Conservation (phyloP, 2,329 filamentous ascomycete genomes). For the Penicillium sp. region DNA sequence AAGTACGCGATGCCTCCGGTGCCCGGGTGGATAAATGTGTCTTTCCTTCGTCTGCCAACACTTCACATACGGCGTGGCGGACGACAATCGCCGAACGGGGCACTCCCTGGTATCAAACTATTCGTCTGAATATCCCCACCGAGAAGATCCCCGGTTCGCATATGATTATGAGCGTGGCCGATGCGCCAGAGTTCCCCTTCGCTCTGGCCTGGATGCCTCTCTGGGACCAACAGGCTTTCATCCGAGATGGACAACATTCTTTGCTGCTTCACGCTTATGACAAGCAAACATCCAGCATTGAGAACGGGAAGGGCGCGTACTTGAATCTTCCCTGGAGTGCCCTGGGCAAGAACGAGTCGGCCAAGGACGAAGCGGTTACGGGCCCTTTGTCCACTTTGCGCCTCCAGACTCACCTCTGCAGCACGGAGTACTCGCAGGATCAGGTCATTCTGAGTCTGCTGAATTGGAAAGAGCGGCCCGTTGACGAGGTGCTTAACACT, state of each 20-base stretch:
- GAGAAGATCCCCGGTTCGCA: constrained; percentile 81
- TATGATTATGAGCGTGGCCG: constrained; percentile 84
- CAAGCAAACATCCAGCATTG: constrained; percentile 75
- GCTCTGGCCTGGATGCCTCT: constrained; percentile 90
- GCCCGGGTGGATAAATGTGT: constrained; percentile 87
- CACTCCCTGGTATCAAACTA: constrained; percentile 83
- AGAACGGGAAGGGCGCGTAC: constrained; percentile 80
- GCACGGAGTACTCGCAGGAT: constrained; percentile 92
- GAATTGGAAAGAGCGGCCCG: constrained; percentile 77
- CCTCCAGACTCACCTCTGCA: constrained; percentile 85
- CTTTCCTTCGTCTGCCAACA: constrained; percentile 77
- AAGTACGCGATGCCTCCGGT: constrained; percentile 77
- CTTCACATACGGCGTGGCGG: constrained; percentile 80
- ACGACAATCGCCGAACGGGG: constrained; percentile 78
- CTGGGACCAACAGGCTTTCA: constrained; percentile 89
- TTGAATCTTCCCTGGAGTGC: constrained; percentile 79
- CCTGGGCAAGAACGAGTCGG: constrained; percentile 64
- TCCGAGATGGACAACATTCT: constrained; percentile 79
- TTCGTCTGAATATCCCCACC: constrained; percentile 76
- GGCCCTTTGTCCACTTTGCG: constrained; percentile 78
- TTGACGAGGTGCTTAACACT: constrained; percentile 70
- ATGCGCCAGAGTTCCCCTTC: constrained; percentile 84
- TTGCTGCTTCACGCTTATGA: constrained; percentile 88
- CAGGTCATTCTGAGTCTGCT: constrained; percentile 79
- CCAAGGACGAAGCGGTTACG: constrained; percentile 71